Conservation (phyloP, 306 rosid species). For the Betula pendula region DNA sequence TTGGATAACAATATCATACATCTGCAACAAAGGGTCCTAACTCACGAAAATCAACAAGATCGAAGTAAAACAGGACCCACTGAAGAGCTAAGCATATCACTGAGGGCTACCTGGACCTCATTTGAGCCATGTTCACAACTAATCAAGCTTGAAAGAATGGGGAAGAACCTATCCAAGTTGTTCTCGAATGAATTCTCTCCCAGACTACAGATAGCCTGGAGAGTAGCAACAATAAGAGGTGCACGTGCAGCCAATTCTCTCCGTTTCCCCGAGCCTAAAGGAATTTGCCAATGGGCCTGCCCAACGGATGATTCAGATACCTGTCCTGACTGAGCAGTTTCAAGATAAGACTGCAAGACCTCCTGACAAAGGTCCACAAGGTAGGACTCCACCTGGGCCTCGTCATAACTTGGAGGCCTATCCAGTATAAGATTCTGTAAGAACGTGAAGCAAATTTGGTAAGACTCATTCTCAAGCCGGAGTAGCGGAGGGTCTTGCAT, state of each 20-base stretch:
- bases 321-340: conserved; percentile 53
- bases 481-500: conserved; percentile 98
- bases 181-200: conserved; percentile 70
- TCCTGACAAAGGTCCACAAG: conserved; percentile 73
- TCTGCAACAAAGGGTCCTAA: conserved; percentile 44
- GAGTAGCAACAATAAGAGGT: conserved; percentile 88
- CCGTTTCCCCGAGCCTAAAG: conserved; percentile 82
- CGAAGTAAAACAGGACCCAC: conserved; percentile 85
- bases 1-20: conserved; percentile 54
- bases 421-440: conserved; percentile 81
- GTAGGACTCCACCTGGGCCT: conserved; percentile 68
- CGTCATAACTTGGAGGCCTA: conserved; percentile 60
- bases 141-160: conserved; percentile 75
- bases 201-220: conserved; percentile 80
- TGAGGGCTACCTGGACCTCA: conserved; percentile 84
- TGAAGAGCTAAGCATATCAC: conserved; percentile 81
- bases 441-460: conserved; percentile 86
- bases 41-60: conserved; percentile 58
- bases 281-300: conserved; percentile 72
- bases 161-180: conserved; percentile 74
- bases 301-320: conserved; percentile 53
- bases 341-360: conserved; percentile 69
- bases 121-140: conserved; percentile 95
- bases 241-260: conserved; percentile 90
- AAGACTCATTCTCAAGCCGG: conserved; percentile 93